A percentile compares a stretch with the other conserved stretches of the same genome.
phyloP scores from a whole-genome alignment of 1,284 basidiomycete species.

The Rhodotorula sp. region DNA sequence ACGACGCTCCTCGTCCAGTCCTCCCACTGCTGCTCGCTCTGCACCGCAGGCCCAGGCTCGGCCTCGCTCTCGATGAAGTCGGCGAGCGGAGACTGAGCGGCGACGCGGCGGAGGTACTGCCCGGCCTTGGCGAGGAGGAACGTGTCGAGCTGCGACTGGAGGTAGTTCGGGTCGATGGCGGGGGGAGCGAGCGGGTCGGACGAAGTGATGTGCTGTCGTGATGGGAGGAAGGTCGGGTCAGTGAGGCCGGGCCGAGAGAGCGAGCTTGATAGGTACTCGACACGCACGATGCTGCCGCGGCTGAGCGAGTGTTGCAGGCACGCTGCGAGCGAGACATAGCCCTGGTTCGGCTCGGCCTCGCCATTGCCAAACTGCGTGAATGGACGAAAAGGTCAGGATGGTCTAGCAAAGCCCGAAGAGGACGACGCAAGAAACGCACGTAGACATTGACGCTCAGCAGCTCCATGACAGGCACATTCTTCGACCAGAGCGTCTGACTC shows the following conservation, averaged over 20 bases:
- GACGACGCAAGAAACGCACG: not conserved
- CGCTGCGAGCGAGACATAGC: constrained; percentile 60
- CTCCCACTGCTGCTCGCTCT: constrained; percentile 18
- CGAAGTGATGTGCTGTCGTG: constrained; percentile 55
- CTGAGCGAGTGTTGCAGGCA: constrained; percentile 67
- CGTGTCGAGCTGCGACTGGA: constrained; percentile 48
- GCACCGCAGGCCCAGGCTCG: constrained; percentile 21
- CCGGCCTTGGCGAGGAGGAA: constrained; percentile 45
- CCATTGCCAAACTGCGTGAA: constrained; percentile 10
- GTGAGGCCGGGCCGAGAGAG: too few species aligned
- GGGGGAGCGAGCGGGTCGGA: constrained; percentile 60
- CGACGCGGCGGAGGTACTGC: constrained; percentile 34
- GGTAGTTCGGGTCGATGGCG: constrained; percentile 65
- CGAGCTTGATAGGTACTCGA: too few species aligned
- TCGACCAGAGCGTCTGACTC: not conserved
- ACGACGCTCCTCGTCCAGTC: constrained; percentile 20
- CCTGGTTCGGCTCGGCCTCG: constrained; percentile 21
- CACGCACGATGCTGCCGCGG: constrained; percentile 51
- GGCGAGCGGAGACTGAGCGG: constrained; percentile 2
- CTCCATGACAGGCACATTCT: constrained; percentile 19
- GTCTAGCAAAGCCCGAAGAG: not conserved
- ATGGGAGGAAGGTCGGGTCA: not conserved
- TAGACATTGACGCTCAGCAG: constrained; percentile 28
- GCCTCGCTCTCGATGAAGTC: constrained; percentile 20
- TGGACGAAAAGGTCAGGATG: not conserved